These are phyloP conservation scores for Rugonectria rugulosa DNA, from an alignment of 2,329 filamentous ascomycete species.

Conservation along the genomic window DNA sequence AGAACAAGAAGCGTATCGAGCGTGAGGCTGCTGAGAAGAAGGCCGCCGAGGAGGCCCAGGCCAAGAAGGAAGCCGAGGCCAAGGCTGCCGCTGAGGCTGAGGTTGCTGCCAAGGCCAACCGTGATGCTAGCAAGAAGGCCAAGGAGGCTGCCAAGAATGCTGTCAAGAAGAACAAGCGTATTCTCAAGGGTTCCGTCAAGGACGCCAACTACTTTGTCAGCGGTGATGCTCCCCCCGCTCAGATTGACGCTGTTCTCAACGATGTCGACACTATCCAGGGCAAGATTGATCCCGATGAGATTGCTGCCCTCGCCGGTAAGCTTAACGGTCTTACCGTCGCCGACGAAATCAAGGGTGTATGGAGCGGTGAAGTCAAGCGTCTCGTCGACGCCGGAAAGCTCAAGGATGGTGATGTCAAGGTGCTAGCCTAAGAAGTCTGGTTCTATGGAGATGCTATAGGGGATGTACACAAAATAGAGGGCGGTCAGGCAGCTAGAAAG, in stretches of 20 bases:
- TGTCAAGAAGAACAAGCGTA: constrained; percentile 99
- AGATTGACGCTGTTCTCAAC: constrained; percentile 82
- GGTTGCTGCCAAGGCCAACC: constrained; percentile 82
- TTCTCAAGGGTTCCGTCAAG: constrained; percentile 92
- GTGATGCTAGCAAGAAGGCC: constrained; percentile 88
- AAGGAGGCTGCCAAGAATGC: constrained; percentile 99
- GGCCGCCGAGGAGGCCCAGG: constrained; percentile 82
- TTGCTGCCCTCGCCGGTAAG: constrained; percentile 82
- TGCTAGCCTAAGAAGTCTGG: constrained; percentile 58
- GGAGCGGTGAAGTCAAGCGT: constrained; percentile 78
- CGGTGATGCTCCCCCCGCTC: constrained; percentile 74
- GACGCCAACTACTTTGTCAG: constrained; percentile 96
- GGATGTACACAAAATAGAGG: constrained; percentile 25
- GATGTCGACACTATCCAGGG: constrained; percentile 88
- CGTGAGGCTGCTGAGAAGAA: constrained; percentile 92
- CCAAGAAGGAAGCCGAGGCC: constrained; percentile 85
- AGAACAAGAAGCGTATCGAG: constrained; percentile 94
- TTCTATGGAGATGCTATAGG: too few species aligned
- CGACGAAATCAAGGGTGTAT: constrained; percentile 85
- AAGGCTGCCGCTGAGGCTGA: constrained; percentile 83
- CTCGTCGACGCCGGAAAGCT: constrained; percentile 84
- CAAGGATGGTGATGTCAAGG: constrained; percentile 83
- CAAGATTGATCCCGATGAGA: constrained; percentile 91
- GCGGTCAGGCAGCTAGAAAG: constrained; percentile 14
- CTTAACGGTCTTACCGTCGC: constrained; percentile 81